Conservation (phyloP, 805 yeast species). For the Metschnikowia shivogae region DNA sequence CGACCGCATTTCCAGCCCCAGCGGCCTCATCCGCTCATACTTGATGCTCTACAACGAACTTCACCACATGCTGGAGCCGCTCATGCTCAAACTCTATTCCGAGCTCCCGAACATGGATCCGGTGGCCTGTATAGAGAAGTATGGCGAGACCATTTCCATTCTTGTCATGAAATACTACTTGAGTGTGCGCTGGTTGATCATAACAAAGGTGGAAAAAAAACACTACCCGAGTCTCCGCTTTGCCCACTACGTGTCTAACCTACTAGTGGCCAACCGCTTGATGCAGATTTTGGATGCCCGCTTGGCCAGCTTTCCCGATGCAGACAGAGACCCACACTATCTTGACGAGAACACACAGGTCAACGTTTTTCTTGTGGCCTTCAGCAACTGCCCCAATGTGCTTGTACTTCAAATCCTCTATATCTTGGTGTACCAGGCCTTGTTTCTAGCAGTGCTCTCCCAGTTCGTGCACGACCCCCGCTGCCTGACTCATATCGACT, state of each 20-base stretch:
- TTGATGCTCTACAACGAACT: slow-evolving; percentile 13
- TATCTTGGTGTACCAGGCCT: slow-evolving; percentile 10
- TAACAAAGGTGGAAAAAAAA: slow-evolving; percentile 14
- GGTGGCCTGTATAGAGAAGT: slow-evolving; percentile 7
- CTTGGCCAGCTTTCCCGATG: background rate
- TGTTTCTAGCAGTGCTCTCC: slow-evolving; percentile 13
- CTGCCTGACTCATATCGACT: slow-evolving; percentile 5
- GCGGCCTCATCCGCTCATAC: slow-evolving; percentile 11
- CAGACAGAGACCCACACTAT: background rate
- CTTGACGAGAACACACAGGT: background rate
- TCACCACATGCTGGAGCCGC: slow-evolving; percentile 6
- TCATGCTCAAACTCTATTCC: slow-evolving; percentile 6
- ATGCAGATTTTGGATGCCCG: slow-evolving; percentile 10
- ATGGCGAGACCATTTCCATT: slow-evolving; percentile 5
- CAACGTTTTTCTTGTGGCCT: background rate
- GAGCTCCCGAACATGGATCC: slow-evolving; percentile 7
- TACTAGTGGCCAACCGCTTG: slow-evolving; percentile 15
- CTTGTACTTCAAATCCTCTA: slow-evolving; percentile 6
- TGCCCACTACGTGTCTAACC: slow-evolving; percentile 13
- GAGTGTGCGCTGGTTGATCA: slow-evolving; percentile 13
- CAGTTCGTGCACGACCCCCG: slow-evolving; percentile 8
- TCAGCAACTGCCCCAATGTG: slow-evolving; percentile 7
- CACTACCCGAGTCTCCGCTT: slow-evolving; percentile 15
- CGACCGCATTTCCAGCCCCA: slow-evolving; percentile 6
- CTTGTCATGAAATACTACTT: slow-evolving; percentile 9